These are phyloP conservation scores for Batkoa obscura DNA, from an alignment of 371 early-diverging fungal species.

Conservation along the genomic window DNA sequence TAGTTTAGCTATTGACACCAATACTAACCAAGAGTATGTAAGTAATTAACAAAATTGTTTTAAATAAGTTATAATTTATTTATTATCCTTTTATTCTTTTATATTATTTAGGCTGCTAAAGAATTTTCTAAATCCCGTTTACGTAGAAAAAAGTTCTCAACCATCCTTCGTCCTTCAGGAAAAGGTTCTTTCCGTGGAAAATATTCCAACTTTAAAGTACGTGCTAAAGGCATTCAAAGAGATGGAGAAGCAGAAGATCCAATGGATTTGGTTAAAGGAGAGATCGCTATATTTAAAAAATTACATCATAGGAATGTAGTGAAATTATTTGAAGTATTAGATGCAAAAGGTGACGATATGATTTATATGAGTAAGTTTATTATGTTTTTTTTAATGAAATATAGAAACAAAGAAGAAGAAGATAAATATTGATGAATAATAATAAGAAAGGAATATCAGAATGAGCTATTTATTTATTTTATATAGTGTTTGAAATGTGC, in stretches of 20 bases:
- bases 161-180: slow-evolving; percentile 17
- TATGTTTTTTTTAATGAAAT: not conserved
- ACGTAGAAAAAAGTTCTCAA: slow-evolving; percentile 42
- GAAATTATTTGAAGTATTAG: slow-evolving; percentile 77
- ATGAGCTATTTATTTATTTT: not conserved
- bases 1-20: slow-evolving; percentile 43
- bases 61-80: not conserved
- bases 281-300: slow-evolving; percentile 88
- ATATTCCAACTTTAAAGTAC: slow-evolving; percentile 12
- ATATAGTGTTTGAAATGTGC: slow-evolving; percentile 70
- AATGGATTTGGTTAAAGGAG: slow-evolving; percentile 67
- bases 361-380: slow-evolving; percentile 43
- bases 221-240: not conserved
- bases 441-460: too few relatives aligned
- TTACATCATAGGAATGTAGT: slow-evolving; percentile 76
- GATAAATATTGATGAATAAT: too few relatives aligned
- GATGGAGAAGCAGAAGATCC: slow-evolving; percentile 24
- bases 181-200: slow-evolving; percentile 21
- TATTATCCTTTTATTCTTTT: not conserved
- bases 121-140: slow-evolving; percentile 73
- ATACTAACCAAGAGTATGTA: slow-evolving; percentile 33
- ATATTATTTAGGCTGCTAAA: slow-evolving; percentile 54
- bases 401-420: too few relatives aligned
- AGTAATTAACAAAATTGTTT: slow-evolving; percentile 6
- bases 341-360: slow-evolving; percentile 62